These are phyloP conservation scores for Mrakia blollopis DNA, from an alignment of 768 basidiomycete genomes.

Conservation along the genomic window DNA sequence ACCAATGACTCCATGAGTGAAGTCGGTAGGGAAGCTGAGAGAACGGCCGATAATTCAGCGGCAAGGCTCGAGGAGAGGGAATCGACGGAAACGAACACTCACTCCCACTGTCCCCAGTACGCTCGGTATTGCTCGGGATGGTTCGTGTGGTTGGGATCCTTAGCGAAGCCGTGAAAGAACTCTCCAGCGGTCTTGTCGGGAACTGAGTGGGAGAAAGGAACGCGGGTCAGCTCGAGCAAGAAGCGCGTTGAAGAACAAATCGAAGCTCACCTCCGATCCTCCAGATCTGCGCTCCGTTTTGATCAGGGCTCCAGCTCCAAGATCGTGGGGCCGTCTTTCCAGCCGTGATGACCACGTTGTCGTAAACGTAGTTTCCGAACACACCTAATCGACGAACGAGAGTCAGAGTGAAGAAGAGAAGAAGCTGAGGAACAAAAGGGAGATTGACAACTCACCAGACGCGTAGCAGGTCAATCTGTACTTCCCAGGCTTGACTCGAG, in stretches of 20 bases:
- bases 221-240: not conserved
- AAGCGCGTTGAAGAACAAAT: constrained; percentile 15
- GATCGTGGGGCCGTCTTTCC: constrained; percentile 15
- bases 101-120: constrained; percentile 38
- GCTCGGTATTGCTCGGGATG: constrained; percentile 36
- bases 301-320: not conserved
- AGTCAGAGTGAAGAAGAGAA: not conserved
- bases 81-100: not conserved
- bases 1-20: constrained; percentile 37
- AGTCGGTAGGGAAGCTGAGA: constrained; percentile 35
- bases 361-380: constrained; percentile 36
- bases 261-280: constrained; percentile 32
- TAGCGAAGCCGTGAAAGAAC: constrained; percentile 35
- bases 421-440: not conserved
- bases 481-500: constrained; percentile 36
- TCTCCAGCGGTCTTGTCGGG: constrained; percentile 34
- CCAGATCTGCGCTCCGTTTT: constrained; percentile 35
- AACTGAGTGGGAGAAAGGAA: not conserved
- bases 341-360: constrained; percentile 33
- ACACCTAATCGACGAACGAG: not conserved
- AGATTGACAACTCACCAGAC: not conserved
- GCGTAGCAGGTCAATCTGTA: constrained; percentile 31
- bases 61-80: not conserved
- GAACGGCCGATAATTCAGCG: not conserved
- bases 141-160: constrained; percentile 33